phyloP scores from a whole-genome alignment of 75 land plant genomes.

The Selaginella moellendorffii region DNA sequence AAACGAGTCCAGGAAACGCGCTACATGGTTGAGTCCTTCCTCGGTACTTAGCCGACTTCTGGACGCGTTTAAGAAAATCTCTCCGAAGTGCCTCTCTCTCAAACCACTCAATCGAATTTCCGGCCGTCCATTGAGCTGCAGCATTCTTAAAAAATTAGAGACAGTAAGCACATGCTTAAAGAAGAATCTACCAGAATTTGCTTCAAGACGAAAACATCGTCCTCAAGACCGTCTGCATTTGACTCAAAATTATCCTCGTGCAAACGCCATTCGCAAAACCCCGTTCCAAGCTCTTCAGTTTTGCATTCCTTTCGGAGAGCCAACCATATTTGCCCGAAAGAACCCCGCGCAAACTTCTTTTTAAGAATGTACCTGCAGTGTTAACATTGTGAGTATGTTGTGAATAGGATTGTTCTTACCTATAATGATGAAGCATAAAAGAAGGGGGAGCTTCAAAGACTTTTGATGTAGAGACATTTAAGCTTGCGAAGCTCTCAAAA shows the following conservation, averaged over 20 bases:
- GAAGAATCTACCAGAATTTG: constrained; percentile 54
- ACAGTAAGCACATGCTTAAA: not conserved
- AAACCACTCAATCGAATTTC: constrained; percentile 68
- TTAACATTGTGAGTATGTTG: not conserved
- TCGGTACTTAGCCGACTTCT: constrained; percentile 12
- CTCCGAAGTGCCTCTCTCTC: constrained; percentile 89
- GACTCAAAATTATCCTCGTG: constrained; percentile 6
- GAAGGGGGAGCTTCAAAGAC: not conserved
- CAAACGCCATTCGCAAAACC: not conserved
- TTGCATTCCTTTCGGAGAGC: constrained; percentile 50
- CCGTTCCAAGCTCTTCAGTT: constrained; percentile 1
- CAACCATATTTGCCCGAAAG: constrained; percentile 94
- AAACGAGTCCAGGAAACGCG: constrained; percentile 79
- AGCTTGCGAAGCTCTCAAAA: not conserved
- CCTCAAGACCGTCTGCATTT: constrained; percentile 13
- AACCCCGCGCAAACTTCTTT: constrained; percentile 72
- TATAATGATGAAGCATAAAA: not conserved
- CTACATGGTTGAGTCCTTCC: constrained; percentile 76
- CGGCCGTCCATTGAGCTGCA: not conserved
- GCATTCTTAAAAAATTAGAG: not conserved
- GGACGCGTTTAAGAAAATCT: constrained; percentile 76
- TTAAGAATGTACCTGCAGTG: constrained; percentile 57
- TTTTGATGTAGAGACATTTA: not conserved
- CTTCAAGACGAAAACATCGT: constrained; percentile 53
- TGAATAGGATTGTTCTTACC: not conserved